These are phyloP conservation scores for Wickerhamiella sergipiensis DNA, from an alignment of 805 yeast genomes.

Conservation along the genomic window DNA sequence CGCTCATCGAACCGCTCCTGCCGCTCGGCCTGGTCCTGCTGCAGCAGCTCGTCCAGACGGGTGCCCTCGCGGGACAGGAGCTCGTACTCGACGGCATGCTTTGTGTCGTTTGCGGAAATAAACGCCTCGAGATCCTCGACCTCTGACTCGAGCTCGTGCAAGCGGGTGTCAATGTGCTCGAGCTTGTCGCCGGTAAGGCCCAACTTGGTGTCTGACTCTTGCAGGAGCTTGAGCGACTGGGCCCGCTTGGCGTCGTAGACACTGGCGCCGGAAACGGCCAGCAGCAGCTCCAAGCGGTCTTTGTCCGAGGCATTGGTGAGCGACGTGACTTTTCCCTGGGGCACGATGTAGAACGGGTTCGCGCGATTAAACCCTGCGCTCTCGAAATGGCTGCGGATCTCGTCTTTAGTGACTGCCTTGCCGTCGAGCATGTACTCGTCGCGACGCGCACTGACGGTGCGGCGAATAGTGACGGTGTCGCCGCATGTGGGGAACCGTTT, in stretches of 20 bases:
- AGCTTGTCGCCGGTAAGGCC: constrained; percentile 61
- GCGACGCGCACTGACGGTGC: constrained; percentile 87
- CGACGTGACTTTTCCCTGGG: constrained; percentile 84
- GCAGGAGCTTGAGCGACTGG: constrained; percentile 72
- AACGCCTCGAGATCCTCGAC: constrained; percentile 58
- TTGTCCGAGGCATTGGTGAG: constrained; percentile 79
- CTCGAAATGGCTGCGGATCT: constrained; percentile 63
- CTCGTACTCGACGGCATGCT: constrained; percentile 61
- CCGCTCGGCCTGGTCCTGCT: constrained; percentile 4
- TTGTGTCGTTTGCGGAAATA: constrained; percentile 51
- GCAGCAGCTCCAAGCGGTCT: constrained; percentile 64
- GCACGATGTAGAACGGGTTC: constrained; percentile 91
- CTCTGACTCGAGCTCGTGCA: constrained; percentile 70
- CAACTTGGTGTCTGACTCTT: constrained; percentile 51
- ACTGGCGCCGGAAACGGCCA: constrained; percentile 91
- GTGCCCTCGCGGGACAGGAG: constrained; percentile 54
- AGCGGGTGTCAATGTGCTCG: constrained; percentile 51
- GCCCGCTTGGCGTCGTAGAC: constrained; percentile 71
- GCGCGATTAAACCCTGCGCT: constrained; percentile 85
- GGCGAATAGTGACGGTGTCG: constrained; percentile 52
- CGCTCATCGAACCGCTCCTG: constrained; percentile 2
- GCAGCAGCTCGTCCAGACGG: constrained; percentile 4
- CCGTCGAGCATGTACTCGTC: constrained; percentile 70
- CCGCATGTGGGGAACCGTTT: constrained; percentile 57
- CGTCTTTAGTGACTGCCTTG: constrained; percentile 64